A percentile compares a stretch with the other conserved stretches of the same genome.
phyloP scores from a whole-genome alignment of 768 basidiomycete genomes.

The Panellus pusillus region DNA sequence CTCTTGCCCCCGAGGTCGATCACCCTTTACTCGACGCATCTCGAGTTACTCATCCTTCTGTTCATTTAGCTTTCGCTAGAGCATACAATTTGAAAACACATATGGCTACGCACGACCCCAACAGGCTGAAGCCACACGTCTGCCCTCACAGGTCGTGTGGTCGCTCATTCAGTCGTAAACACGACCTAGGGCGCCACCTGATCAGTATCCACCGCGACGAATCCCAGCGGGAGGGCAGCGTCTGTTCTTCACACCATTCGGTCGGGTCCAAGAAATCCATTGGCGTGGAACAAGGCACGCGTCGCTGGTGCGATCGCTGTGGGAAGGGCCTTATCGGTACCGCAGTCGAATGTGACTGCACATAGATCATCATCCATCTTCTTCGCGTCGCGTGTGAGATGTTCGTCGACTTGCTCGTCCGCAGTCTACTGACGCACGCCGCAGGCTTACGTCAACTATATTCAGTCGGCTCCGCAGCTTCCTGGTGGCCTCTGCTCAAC shows the following conservation, averaged over 20 bases:
- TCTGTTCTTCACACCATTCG: conserved; percentile 43
- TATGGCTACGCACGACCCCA: conserved; percentile 92
- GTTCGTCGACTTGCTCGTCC: conserved; percentile 14
- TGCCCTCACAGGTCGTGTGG: conserved; percentile 86
- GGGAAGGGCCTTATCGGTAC: conserved; percentile 68
- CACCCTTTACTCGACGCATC: background rate
- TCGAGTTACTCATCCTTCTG: conserved; percentile 8
- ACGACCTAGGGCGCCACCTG: conserved; percentile 89
- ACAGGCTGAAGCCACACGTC: conserved; percentile 83
- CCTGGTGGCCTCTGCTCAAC: conserved; percentile 25
- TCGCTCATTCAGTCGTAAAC: conserved; percentile 91
- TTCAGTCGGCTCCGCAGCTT: conserved; percentile 41
- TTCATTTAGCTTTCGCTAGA: conserved; percentile 74
- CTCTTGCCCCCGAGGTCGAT: conserved; percentile 69
- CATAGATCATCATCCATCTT: conserved; percentile 45
- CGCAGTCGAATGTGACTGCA: conserved; percentile 57
- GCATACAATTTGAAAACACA: conserved; percentile 97
- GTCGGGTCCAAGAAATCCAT: conserved; percentile 49
- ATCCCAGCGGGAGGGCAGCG: conserved; percentile 33
- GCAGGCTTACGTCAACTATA: conserved; percentile 29
- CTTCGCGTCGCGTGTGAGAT: conserved; percentile 35
- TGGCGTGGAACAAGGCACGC: conserved; percentile 63
- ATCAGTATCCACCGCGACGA: conserved; percentile 81
- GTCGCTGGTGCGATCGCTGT: conserved; percentile 73
- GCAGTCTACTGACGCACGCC: conserved; percentile 26